Evolutionary conservation across 768 basidiomycete species (phyloP).

Genomic region (Tylopilus cervinicoccineus): DNA sequence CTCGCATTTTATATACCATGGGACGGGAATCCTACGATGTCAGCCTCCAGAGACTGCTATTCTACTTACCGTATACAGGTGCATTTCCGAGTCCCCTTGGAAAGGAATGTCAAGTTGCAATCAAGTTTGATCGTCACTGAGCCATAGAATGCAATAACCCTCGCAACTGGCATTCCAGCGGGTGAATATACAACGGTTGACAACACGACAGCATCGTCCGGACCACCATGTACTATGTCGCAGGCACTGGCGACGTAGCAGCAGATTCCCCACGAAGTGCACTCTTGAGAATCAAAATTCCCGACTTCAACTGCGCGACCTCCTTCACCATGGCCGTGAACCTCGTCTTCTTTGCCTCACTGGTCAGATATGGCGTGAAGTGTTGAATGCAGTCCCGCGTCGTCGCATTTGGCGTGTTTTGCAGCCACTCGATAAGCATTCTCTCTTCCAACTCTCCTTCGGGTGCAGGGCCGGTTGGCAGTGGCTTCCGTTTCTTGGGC

Average conservation of each 20-base stretch:
- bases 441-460: constrained; percentile 56
- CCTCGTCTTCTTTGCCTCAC: constrained; percentile 62
- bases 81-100: constrained; percentile 9
- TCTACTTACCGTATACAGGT: constrained; percentile 15
- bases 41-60: constrained; percentile 23
- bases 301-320: constrained; percentile 68
- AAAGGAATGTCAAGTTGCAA: constrained; percentile 4
- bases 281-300: constrained; percentile 55
- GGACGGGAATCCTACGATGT: constrained; percentile 18
- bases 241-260: constrained; percentile 20
- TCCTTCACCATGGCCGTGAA: constrained; percentile 81
- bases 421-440: constrained; percentile 75
- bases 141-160: neutral
- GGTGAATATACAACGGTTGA: constrained; percentile 18
- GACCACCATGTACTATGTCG: constrained; percentile 24
- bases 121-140: constrained; percentile 17
- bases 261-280: constrained; percentile 33
- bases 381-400: constrained; percentile 79
- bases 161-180: constrained; percentile 11
- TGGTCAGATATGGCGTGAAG: constrained; percentile 72
- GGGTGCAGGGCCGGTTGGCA: constrained; percentile 36
- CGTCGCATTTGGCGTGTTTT: constrained; percentile 60
- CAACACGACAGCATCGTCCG: constrained; percentile 11
- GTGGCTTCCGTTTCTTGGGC: constrained; percentile 53
- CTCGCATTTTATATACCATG: constrained; percentile 29